Base-by-base conservation (phyloP, 2,329 filamentous ascomycete species). In the Annulohypoxylon truncatum region DNA sequence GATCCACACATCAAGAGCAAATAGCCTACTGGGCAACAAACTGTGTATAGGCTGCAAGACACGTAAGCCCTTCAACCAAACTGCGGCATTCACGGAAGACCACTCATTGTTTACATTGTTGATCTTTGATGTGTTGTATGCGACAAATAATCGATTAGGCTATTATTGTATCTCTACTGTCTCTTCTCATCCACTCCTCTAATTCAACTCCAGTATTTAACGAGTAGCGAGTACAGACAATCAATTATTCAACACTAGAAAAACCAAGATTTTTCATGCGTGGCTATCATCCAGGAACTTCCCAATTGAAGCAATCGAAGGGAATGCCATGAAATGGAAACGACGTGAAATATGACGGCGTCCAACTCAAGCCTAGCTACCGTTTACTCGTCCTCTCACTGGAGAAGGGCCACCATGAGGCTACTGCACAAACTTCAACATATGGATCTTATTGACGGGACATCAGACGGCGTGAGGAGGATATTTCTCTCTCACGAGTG, bases 21-120 rank as follows among this genome's bases (percentile, higher is more conserved):
- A 48, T 48, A 48, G 24, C 24, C 12, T 22, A 38, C n/a, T 38
- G 35, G 35, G 35, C 12, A 28, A 28, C 22, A 28, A 28, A 5
- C 9, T 15, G 24, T 13, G 24, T 48, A 48, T 13, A 6, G 8
- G 44, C 44, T 2, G 29, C 18, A 20, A 48, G 44, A 40, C 51
- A 54, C 29, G 52, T 54, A 44, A 44, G 24, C 28, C 22, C 52
- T 29, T 29, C 28, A 44, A 54, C 52, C 52, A 54, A 13, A 54
- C 29, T 26, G 42, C 35, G 35, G 35, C 4, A 12, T 29, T 42
- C 33, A 26, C 24, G 24, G 24, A 29, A 22, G 24, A 29, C 44
- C 42, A 48, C 20, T 18, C 20, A 29, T 38, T 40, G 12, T n/a
- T 31, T 28, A 28, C 31, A 20, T 22, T 18, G 12, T 20, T 26